phyloP scores from a whole-genome alignment of 1,284 basidiomycete genomes.

The Papiliotrema nemorosa region DNA sequence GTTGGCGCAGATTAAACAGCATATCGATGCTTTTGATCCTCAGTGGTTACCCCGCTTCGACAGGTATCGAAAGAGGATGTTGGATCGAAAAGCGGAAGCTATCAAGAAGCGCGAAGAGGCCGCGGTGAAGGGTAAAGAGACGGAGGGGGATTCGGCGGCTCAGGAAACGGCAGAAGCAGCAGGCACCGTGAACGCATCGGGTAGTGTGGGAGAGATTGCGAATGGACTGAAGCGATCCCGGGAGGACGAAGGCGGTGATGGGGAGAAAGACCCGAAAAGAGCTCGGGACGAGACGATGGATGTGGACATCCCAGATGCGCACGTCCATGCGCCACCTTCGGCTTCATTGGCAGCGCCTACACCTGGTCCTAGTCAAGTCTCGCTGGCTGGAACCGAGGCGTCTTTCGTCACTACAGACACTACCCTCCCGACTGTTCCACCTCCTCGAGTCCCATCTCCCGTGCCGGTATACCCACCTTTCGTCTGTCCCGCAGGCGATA shows the following conservation, averaged over 20 bases:
- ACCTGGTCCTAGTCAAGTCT: neutral
- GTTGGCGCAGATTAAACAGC: conserved; percentile 79
- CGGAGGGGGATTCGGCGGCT: conserved; percentile 49
- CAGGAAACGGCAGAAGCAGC: conserved; percentile 1
- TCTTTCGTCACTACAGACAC: neutral
- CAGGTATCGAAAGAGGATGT: conserved; percentile 79
- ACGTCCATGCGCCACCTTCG: neutral
- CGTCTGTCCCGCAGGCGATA: conserved; percentile 20
- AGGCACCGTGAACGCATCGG: no score
- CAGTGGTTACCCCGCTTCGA: conserved; percentile 80
- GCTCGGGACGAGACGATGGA: conserved; percentile 61
- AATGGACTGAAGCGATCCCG: conserved; percentile 20
- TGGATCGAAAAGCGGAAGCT: conserved; percentile 56
- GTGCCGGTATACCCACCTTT: conserved; percentile 36
- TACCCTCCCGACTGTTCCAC: conserved; percentile 1
- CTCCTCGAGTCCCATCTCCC: conserved; percentile 9
- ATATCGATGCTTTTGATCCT: conserved; percentile 79
- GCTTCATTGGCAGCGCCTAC: neutral
- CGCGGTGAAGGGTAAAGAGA: conserved; percentile 55
- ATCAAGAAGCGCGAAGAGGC: conserved; percentile 72
- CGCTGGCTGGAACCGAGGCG: neutral
- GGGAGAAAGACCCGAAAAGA: conserved; percentile 56
- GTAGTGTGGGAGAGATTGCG: no score
- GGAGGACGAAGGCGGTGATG: conserved; percentile 24
- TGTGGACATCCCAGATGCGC: conserved; percentile 10